Evolutionary conservation across 257 asterid genomes (phyloP).

Genomic region (Vinca minor): DNA sequence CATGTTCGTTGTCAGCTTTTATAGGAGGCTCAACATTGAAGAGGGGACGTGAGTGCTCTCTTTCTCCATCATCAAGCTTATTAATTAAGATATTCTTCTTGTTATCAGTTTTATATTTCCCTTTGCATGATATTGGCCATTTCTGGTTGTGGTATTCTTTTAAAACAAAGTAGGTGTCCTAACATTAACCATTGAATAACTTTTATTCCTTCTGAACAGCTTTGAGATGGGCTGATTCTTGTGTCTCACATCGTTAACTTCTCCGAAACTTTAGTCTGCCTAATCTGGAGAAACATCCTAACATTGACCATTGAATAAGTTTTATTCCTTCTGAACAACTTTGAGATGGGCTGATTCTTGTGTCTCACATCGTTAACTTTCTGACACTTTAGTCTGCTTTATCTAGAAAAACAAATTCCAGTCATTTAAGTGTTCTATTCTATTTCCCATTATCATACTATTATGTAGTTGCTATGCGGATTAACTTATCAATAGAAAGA

Average conservation of each 20-base stretch:
- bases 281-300: too few species aligned
- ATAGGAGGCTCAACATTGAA: slow-evolving; percentile 69
- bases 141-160: not conserved
- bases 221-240: not conserved
- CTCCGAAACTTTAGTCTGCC: not conserved
- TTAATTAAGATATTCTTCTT: too few species aligned
- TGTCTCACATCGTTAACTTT: not conserved
- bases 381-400: not conserved
- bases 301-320: too few species aligned
- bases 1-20: slow-evolving; percentile 90
- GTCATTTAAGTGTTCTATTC: not conserved
- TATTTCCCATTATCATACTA: not conserved
- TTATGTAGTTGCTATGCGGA: too few species aligned
- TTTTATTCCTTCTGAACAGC: not conserved
- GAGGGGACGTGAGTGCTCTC: slow-evolving; percentile 89
- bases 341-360: not conserved
- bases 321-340: not conserved
- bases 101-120: not conserved
- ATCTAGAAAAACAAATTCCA: not conserved
- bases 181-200: not conserved
- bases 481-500: too few species aligned
- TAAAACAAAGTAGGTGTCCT: not conserved
- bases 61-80: slow-evolving; percentile 5
- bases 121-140: not conserved
- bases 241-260: not conserved